phyloP scores from a whole-genome alignment of 108 stramenopile genomes.

The Cyclotella choctawhatcheeana region DNA sequence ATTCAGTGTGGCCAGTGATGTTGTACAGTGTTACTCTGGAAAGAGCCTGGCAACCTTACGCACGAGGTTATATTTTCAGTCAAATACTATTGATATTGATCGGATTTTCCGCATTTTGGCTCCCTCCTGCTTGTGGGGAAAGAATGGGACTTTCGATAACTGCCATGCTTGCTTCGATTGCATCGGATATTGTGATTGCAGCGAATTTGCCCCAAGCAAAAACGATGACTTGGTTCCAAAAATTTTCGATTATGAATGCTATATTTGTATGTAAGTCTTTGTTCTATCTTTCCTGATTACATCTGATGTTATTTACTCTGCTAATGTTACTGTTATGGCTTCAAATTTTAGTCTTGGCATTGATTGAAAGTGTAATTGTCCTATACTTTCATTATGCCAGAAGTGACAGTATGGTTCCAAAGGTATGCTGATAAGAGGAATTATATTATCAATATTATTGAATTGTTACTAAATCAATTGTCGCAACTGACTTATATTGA shows the following conservation, averaged over 20 bases:
- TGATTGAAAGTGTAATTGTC: constrained; percentile 44
- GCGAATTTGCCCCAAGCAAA: constrained; percentile 34
- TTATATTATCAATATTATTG: too few relatives aligned
- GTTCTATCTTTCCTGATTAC: too few relatives aligned
- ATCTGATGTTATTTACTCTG: too few relatives aligned
- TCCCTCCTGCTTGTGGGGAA: constrained; percentile 50
- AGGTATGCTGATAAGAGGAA: neutral
- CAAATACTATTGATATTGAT: constrained; percentile 45
- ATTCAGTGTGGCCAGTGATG: constrained; percentile 56
- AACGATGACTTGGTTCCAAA: constrained; percentile 51
- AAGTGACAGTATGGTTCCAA: constrained; percentile 19
- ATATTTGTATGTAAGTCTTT: constrained; percentile 29
- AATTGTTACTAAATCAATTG: neutral
- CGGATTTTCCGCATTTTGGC: constrained; percentile 52
- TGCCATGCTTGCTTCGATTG: constrained; percentile 49
- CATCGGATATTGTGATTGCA: constrained; percentile 48
- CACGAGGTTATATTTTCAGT: constrained; percentile 36
- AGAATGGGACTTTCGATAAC: constrained; percentile 57
- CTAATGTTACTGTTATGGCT: too few relatives aligned
- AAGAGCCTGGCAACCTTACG: constrained; percentile 55
- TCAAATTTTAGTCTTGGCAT: too few relatives aligned
- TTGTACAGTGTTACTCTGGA: constrained; percentile 33
- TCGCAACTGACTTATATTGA: neutral
- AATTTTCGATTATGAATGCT: constrained; percentile 29
- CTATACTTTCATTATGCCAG: constrained; percentile 40